A percentile compares a stretch with the other conserved stretches of the same genome.
These are phyloP conservation scores for Drechslerella dactyloides DNA, from an alignment of 2,329 filamentous ascomycete genomes.

Conservation along the genomic window DNA sequence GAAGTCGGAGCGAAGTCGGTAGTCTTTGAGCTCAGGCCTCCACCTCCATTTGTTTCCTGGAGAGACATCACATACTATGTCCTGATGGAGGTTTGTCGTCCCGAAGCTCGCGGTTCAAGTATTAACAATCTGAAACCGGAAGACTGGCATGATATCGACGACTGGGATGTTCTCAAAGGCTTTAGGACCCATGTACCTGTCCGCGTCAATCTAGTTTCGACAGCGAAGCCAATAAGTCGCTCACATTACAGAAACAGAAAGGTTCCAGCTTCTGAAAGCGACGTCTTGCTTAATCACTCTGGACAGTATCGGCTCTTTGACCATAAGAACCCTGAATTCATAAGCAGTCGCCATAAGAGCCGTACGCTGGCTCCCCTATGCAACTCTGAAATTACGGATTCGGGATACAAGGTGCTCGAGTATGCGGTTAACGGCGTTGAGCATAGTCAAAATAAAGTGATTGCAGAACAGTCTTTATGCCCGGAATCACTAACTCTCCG, in stretches of 20 bases:
- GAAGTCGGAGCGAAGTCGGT: not conserved
- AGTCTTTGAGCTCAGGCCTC: conserved; percentile 45
- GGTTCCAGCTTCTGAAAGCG: not conserved
- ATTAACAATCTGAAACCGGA: not conserved
- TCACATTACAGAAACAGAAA: not conserved
- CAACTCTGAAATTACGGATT: not conserved
- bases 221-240: not conserved
- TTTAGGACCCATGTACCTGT: too few species aligned
- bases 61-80: conserved; percentile 43
- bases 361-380: not conserved
- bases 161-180: not conserved
- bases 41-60: conserved; percentile 40
- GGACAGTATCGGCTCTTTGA: not conserved
- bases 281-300: conserved; percentile 5
- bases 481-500: conserved; percentile 62
- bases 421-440: conserved; percentile 48
- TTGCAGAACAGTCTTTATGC: conserved; percentile 62
- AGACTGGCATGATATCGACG: not conserved
- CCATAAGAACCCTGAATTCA: not conserved
- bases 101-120: too few species aligned
- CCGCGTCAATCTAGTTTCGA: not conserved
- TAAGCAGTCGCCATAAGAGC: not conserved
- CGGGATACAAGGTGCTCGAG: conserved; percentile 51
- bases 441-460: conserved; percentile 62
- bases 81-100: conserved; percentile 26